Conservation (phyloP, 2,329 filamentous ascomycete genomes). For the Neonectria punicea region DNA sequence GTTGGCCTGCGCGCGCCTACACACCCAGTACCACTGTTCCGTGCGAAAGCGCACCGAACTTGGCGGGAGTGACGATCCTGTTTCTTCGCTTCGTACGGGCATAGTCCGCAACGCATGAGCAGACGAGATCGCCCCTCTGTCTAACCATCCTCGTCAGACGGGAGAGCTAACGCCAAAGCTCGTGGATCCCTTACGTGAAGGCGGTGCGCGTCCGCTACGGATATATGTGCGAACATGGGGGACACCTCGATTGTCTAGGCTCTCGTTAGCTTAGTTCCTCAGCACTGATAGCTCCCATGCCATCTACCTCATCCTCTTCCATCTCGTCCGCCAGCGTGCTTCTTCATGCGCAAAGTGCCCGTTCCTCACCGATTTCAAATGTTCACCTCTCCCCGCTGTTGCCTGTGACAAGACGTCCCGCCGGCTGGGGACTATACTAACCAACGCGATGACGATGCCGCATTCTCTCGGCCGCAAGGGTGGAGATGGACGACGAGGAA, state of each 20-base stretch:
- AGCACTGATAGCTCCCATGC: slow-evolving; percentile 23
- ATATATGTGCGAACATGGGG: slow-evolving; percentile 12
- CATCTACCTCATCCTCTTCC: slow-evolving; percentile 2
- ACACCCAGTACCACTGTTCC: neutral
- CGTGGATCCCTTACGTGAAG: slow-evolving; percentile 12
- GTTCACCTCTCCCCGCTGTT: slow-evolving; percentile 16
- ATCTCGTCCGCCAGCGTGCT: slow-evolving; percentile 1
- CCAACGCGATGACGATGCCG: slow-evolving; percentile 36
- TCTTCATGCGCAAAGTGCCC: slow-evolving; percentile 7
- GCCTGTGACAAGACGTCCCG: slow-evolving; percentile 31
- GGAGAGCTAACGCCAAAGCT: slow-evolving; percentile 6
- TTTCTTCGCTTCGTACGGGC: slow-evolving; percentile 13
- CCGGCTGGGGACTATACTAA: slow-evolving; percentile 10
- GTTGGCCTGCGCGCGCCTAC: slow-evolving; percentile 2
- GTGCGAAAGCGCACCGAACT: slow-evolving; percentile 6
- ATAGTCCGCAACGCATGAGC: slow-evolving; percentile 8
- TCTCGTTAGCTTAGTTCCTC: slow-evolving; percentile 10
- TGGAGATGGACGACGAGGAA: slow-evolving; percentile 19
- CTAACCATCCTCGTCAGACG: neutral
- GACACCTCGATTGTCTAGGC: slow-evolving; percentile 29
- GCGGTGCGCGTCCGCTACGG: slow-evolving; percentile 15
- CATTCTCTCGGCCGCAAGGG: slow-evolving; percentile 31
- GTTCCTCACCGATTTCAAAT: slow-evolving; percentile 13
- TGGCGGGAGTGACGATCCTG: slow-evolving; percentile 16
- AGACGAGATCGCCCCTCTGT: slow-evolving; percentile 1